A percentile compares a stretch with the other conserved stretches of the same genome.
Conservation (phyloP, 2,329 filamentous ascomycete species). For the Aspergillus sp. region DNA sequence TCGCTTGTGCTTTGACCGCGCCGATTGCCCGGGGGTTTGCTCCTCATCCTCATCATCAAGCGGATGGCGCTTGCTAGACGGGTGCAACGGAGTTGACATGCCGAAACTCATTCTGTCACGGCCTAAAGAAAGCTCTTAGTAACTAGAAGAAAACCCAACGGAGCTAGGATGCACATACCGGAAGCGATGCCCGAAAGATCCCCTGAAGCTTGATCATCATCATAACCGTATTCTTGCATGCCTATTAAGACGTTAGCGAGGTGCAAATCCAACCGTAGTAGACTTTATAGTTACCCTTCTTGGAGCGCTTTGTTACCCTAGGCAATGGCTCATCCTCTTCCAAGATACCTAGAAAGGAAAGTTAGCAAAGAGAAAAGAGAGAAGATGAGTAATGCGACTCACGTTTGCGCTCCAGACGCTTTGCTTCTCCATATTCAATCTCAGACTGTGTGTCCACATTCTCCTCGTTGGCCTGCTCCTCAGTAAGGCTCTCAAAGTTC, state of each 20-base stretch:
- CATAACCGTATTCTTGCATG: constrained; percentile 21
- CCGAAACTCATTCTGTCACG: constrained; percentile 24
- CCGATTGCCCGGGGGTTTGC: constrained; percentile 30
- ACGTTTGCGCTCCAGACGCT: constrained; percentile 45
- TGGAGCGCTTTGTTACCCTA: constrained; percentile 40
- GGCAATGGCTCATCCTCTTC: constrained; percentile 45
- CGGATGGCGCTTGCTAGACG: constrained; percentile 27
- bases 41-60: constrained; percentile 39
- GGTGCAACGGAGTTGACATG: constrained; percentile 34
- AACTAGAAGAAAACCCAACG: too few relatives aligned
- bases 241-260: constrained; percentile 3
- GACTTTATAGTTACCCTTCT: constrained; percentile 30
- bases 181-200: constrained; percentile 17
- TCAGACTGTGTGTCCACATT: constrained; percentile 48
- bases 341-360: constrained; percentile 34
- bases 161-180: not conserved
- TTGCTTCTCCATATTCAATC: constrained; percentile 44
- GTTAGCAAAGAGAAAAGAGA: constrained; percentile 6
- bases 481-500: constrained; percentile 42
- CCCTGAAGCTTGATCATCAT: constrained; percentile 29
- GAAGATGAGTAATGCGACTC: constrained; percentile 9
- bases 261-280: not conserved
- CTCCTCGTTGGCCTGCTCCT: constrained; percentile 46
- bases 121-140: not conserved
- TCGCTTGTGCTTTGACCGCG: constrained; percentile 36